Conservation (phyloP, 176 grass and related monocot genomes). For the Secale cereale region DNA sequence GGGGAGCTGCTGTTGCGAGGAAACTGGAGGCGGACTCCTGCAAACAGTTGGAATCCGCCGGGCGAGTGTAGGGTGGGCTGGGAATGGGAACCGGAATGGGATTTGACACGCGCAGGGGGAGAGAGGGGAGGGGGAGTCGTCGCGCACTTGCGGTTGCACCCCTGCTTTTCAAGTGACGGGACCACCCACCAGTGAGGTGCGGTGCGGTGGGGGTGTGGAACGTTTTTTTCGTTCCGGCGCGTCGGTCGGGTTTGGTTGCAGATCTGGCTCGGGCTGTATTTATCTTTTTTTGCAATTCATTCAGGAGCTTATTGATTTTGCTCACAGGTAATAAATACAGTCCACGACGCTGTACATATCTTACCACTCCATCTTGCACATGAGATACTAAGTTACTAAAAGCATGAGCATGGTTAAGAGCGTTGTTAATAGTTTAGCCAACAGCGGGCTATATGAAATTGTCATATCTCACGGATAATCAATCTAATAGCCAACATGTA, state of each 20-base stretch:
- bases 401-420: too few species aligned
- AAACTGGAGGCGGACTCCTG: slow-evolving; percentile 34
- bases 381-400: too few species aligned
- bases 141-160: slow-evolving; percentile 9
- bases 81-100: neutral
- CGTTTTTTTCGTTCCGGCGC: slow-evolving; percentile 24
- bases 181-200: slow-evolving; percentile 13
- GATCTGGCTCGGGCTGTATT: slow-evolving; percentile 26
- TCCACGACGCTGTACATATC: too few species aligned
- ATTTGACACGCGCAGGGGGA: neutral
- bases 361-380: too few species aligned
- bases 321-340: too few species aligned
- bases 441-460: too few species aligned
- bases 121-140: neutral
- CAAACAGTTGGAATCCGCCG: slow-evolving; percentile 30
- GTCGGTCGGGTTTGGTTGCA: slow-evolving; percentile 12
- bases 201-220: neutral
- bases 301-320: too few species aligned
- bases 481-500: too few species aligned
- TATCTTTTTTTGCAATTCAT: too few species aligned
- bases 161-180: slow-evolving; percentile 52
- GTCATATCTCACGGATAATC: too few species aligned
- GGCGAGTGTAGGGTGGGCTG: neutral
- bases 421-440: too few species aligned
- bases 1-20: slow-evolving; percentile 1